Evolutionary conservation across 2,329 filamentous ascomycete species (phyloP).

Genomic region (Aspergillus vadensis): DNA sequence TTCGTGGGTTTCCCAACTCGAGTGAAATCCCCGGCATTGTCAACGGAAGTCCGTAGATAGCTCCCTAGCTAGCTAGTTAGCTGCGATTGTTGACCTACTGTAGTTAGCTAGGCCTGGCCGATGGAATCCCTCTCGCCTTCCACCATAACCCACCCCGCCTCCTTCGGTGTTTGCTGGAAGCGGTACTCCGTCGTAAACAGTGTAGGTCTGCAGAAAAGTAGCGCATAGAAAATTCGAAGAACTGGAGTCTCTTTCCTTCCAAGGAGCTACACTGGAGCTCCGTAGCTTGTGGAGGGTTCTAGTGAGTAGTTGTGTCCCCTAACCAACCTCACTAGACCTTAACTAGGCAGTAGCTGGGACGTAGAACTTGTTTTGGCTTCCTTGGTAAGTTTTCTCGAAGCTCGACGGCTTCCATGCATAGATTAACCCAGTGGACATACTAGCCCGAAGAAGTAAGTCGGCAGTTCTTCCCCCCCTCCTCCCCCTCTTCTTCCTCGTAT

Average conservation of each 20-base stretch:
- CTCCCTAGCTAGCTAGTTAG: neutral
- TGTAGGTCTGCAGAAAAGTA: too few relatives aligned
- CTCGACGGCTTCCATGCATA: conserved; percentile 8
- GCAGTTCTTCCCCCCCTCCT: neutral
- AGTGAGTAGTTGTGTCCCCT: neutral
- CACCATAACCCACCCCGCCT: neutral
- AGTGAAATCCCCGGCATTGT: neutral
- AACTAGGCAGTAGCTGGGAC: neutral
- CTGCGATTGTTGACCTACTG: neutral
- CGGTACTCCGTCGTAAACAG: too few relatives aligned
- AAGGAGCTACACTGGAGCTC: neutral
- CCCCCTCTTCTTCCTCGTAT: neutral
- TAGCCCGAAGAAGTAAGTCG: conserved; percentile 3
- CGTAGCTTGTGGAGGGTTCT: neutral
- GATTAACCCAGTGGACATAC: conserved; percentile 1
- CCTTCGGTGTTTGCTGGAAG: neutral
- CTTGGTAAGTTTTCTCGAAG: conserved; percentile 8
- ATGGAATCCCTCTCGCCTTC: neutral
- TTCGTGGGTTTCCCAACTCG: neutral
- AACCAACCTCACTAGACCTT: neutral
- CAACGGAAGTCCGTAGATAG: neutral
- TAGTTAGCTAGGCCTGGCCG: neutral
- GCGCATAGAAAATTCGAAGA: neutral
- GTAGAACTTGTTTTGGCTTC: neutral
- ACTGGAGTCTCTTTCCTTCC: neutral